Evolutionary conservation across 441 rosid species (phyloP).

Genomic region (Erodium trifolium): DNA sequence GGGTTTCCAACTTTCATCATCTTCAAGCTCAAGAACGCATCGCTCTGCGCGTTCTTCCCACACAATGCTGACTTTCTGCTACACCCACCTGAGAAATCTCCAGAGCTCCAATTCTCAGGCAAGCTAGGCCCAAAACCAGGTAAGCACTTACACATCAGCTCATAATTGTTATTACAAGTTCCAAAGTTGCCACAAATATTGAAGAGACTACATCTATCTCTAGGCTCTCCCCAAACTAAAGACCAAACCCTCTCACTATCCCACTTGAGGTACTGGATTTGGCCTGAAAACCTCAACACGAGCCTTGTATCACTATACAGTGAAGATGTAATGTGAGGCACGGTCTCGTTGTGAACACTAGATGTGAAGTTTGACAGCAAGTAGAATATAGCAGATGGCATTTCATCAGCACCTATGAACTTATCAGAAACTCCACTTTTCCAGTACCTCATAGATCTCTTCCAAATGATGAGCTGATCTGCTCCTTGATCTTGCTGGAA

Average conservation of each 20-base stretch:
- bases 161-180: conserved; percentile 40
- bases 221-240: conserved; percentile 43
- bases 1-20: conserved; percentile 52
- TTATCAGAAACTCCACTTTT: conserved; percentile 26
- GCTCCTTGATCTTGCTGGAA: conserved; percentile 38
- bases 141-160: conserved; percentile 41
- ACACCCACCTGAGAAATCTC: conserved; percentile 51
- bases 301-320: conserved; percentile 32
- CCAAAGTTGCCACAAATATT: conserved; percentile 52
- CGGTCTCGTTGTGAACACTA: conserved; percentile 19
- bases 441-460: conserved; percentile 39
- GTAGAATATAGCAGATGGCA: conserved; percentile 37
- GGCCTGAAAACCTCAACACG: conserved; percentile 38
- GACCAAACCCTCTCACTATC: conserved; percentile 31
- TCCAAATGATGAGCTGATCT: conserved; percentile 34
- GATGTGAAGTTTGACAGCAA: conserved; percentile 35
- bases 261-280: conserved; percentile 34
- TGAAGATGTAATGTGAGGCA: conserved; percentile 9
- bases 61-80: conserved; percentile 32
- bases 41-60: conserved; percentile 15
- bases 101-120: conserved; percentile 29
- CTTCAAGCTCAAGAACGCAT: conserved; percentile 37
- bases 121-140: conserved; percentile 49
- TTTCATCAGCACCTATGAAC: conserved; percentile 29
- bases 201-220: conserved; percentile 38